Evolutionary conservation across 148 eudicot genomes (phyloP).

Genomic region (Heliosperma pusillum): DNA sequence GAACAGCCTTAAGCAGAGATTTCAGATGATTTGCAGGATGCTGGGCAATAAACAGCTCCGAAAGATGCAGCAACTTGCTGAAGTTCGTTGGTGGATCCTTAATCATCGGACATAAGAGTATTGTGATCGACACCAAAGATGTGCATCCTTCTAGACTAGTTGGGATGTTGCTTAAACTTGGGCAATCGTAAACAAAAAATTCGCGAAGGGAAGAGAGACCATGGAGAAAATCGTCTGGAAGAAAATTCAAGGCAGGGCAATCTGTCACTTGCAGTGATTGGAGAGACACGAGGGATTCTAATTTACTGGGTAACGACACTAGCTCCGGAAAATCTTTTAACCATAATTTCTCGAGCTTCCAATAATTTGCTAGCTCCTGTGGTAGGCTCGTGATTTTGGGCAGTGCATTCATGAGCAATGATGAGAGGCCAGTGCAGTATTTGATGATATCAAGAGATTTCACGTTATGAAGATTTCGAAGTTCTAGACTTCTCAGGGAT

Average conservation of each 20-base stretch:
- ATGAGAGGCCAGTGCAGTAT: neutral
- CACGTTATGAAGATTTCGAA: neutral
- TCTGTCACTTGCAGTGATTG: neutral
- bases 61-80: neutral
- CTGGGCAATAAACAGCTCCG: neutral
- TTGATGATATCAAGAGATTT: neutral
- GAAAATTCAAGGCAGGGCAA: neutral
- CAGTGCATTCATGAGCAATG: neutral
- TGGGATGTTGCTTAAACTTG: neutral
- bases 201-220: neutral
- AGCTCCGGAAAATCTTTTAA: neutral
- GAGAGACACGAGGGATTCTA: neutral
- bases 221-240: neutral
- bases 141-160: neutral
- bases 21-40: neutral
- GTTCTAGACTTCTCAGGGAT: neutral
- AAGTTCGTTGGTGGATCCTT: neutral
- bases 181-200: neutral
- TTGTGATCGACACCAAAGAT: neutral
- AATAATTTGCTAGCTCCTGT: constrained; percentile 1
- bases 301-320: neutral
- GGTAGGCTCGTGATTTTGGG: neutral
- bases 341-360: neutral
- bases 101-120: neutral
- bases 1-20: neutral